phyloP scores from a whole-genome alignment of 108 stramenopile species.

The Cyclotella kingstonii region DNA sequence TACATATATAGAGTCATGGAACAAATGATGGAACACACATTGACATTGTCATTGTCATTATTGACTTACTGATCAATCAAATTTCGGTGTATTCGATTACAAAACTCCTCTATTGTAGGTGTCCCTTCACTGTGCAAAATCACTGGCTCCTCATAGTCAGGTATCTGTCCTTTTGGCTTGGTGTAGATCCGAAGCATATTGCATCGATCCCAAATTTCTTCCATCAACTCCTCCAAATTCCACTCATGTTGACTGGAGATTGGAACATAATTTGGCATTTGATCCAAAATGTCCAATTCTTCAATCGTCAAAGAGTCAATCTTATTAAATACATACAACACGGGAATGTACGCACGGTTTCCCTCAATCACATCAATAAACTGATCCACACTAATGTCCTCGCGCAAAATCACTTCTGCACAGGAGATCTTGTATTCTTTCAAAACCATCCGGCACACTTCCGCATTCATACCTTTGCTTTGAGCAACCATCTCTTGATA shows the following conservation, averaged over 20 bases:
- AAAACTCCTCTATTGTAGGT: constrained; percentile 96
- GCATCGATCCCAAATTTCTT: constrained; percentile 90
- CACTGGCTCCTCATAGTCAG: constrained; percentile 97
- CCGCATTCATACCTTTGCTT: constrained; percentile 76
- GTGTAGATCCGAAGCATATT: constrained; percentile 98
- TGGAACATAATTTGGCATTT: constrained; percentile 97
- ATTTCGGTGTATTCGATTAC: constrained; percentile 88
- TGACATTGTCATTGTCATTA: too few relatives aligned
- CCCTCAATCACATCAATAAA: constrained; percentile 97
- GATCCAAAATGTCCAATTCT: constrained; percentile 96
- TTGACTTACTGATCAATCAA: constrained; percentile 54
- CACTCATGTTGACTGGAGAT: constrained; percentile 91
- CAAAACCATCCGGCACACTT: constrained; percentile 81
- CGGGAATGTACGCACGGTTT: constrained; percentile 95
- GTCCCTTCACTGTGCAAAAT: constrained; percentile 90
- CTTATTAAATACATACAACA: constrained; percentile 98
- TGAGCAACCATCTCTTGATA: constrained; percentile 91
- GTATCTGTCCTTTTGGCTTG: constrained; percentile 97
- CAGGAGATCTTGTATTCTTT: constrained; percentile 93
- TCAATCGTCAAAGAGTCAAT: constrained; percentile 97
- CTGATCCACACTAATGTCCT: constrained; percentile 94
- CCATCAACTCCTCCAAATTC: constrained; percentile 96
- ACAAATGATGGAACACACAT: neutral
- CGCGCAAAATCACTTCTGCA: constrained; percentile 89
- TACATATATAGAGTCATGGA: neutral